Percentiles rank a stretch among this genome's conserved stretches.
Conservation (phyloP, 306 rosid genomes). For the Notholithocarpus densiflorus region DNA sequence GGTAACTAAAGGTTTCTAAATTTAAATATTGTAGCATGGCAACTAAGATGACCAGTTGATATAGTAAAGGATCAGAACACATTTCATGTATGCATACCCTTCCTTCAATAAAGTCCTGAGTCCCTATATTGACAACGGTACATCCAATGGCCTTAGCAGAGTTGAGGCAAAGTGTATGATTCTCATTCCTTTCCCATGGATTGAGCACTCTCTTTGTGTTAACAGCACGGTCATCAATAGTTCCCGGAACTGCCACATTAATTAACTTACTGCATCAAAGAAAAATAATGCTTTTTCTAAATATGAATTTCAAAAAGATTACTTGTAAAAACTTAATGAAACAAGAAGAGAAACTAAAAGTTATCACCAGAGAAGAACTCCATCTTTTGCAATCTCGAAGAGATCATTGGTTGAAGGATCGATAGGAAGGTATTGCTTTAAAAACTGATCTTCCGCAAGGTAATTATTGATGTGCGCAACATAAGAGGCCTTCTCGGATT, state of each 20-base stretch:
- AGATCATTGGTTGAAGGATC: conserved; percentile 87
- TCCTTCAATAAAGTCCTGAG: conserved; percentile 98
- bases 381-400: conserved; percentile 85
- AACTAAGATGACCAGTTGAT: neutral
- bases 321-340: neutral
- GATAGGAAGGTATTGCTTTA: conserved; percentile 76
- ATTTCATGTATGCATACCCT: conserved; percentile 57
- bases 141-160: conserved; percentile 99
- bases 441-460: conserved; percentile 74
- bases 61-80: neutral
- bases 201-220: conserved; percentile 83
- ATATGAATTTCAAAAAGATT: neutral
- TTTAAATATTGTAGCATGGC: neutral
- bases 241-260: conserved; percentile 94
- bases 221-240: conserved; percentile 91
- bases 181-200: conserved; percentile 99
- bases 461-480: conserved; percentile 88
- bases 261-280: conserved; percentile 78
- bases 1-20: neutral
- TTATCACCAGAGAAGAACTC: conserved; percentile 89
- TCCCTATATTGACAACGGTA: conserved; percentile 93
- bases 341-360: neutral
- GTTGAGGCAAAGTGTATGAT: conserved; percentile 95
- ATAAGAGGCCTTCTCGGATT: conserved; percentile 95
- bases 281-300: neutral